A percentile compares a stretch with the other conserved stretches of the same genome.
Conservation (phyloP, 2,329 filamentous ascomycete genomes). For the Diaporthe citrichinensis region DNA sequence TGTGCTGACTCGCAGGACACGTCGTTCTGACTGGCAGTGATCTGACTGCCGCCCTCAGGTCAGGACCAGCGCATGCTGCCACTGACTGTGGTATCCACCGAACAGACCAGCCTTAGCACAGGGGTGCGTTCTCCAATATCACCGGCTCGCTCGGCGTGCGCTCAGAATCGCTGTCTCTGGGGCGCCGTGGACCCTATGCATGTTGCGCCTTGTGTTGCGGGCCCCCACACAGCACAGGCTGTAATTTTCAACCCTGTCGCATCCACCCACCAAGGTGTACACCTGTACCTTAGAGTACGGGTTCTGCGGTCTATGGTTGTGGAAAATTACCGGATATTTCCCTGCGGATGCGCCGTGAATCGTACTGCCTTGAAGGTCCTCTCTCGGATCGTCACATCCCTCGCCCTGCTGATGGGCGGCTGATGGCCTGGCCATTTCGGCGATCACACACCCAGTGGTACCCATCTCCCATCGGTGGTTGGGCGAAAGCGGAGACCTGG, state of each 20-base stretch:
- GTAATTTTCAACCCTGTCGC: slow-evolving; percentile 34
- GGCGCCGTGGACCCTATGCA: slow-evolving; percentile 12
- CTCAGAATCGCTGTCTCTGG: slow-evolving; percentile 1
- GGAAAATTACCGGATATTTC: slow-evolving; percentile 26
- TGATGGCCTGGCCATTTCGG: slow-evolving; percentile 30
- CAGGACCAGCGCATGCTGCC: slow-evolving; percentile 7
- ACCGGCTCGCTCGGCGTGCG: slow-evolving; percentile 15
- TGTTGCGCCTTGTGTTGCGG: slow-evolving; percentile 35
- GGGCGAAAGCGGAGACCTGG: background rate
- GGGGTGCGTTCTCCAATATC: slow-evolving; percentile 16
- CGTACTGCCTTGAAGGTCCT: slow-evolving; percentile 29
- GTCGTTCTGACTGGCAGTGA: slow-evolving; percentile 33
- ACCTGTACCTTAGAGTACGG: slow-evolving; percentile 12
- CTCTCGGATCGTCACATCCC: slow-evolving; percentile 25
- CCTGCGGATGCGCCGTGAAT: slow-evolving; percentile 25
- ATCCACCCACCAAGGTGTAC: background rate
- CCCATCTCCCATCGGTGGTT: slow-evolving; percentile 25
- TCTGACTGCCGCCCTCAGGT: slow-evolving; percentile 11
- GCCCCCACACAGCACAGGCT: slow-evolving; percentile 34
- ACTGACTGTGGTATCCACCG: slow-evolving; percentile 9
- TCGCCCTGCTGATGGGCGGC: slow-evolving; percentile 19
- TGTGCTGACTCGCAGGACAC: slow-evolving; percentile 35
- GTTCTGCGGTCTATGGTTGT: slow-evolving; percentile 18
- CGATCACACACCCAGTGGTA: slow-evolving; percentile 15
- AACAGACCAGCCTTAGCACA: slow-evolving; percentile 14